phyloP scores from a whole-genome alignment of 2,329 filamentous ascomycete genomes.

The Sclerotinia nivalis region DNA sequence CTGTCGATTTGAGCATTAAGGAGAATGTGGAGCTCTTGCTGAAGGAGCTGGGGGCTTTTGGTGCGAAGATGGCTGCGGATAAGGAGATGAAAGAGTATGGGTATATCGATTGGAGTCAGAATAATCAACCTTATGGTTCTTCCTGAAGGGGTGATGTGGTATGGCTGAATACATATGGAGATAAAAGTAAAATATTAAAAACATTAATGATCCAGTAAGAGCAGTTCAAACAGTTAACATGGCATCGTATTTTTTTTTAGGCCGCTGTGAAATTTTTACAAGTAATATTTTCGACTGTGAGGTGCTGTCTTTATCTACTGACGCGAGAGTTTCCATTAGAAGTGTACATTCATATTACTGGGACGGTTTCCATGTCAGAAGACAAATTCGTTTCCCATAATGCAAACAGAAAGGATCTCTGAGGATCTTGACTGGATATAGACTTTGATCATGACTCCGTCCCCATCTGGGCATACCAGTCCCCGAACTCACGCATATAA shows the following conservation, averaged over 20 bases:
- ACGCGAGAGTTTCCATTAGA: too few species aligned
- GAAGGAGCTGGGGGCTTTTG: slow-evolving; percentile 51
- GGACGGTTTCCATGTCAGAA: not conserved
- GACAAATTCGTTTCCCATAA: too few species aligned
- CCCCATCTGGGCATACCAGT: not conserved
- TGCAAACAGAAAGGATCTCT: not conserved
- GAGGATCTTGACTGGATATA: not conserved
- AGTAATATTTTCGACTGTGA: not conserved
- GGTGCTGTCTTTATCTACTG: too few species aligned
- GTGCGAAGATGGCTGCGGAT: slow-evolving; percentile 45
- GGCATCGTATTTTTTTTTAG: not conserved
- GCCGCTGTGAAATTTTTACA: not conserved
- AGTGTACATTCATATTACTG: not conserved
- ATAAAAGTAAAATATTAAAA: not conserved
- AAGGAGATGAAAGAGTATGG: slow-evolving; percentile 45
- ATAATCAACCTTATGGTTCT: slow-evolving; percentile 29
- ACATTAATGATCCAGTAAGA: slow-evolving; percentile 14
- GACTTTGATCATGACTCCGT: not conserved
- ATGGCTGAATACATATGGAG: not conserved
- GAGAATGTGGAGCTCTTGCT: slow-evolving; percentile 50
- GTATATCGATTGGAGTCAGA: slow-evolving; percentile 45
- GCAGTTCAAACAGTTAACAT: too few species aligned
- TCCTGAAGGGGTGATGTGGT: not conserved
- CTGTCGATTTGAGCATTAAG: slow-evolving; percentile 52
- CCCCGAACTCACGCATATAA: not conserved